phyloP scores from a whole-genome alignment of 176 grass and related monocot species.

The Oropetium thomaeum region DNA sequence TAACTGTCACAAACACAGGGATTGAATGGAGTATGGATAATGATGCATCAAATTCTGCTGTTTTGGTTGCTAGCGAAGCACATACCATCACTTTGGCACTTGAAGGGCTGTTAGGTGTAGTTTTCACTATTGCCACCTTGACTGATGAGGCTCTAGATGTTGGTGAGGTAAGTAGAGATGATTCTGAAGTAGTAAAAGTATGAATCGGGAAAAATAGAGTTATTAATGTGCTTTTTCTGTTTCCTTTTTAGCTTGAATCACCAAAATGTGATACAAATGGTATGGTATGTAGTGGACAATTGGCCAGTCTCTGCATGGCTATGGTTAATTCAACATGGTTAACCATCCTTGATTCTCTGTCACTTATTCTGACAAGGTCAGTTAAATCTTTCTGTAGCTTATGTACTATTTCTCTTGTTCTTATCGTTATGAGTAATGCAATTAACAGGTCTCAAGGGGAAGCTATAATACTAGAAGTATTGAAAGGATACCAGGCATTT shows the following conservation, averaged over 20 bases:
- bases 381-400: constrained; percentile 31
- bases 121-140: constrained; percentile 96
- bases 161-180: constrained; percentile 68
- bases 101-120: constrained; percentile 94
- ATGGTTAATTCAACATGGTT: constrained; percentile 97
- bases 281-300: constrained; percentile 66
- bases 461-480: constrained; percentile 99
- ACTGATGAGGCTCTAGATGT: constrained; percentile 91
- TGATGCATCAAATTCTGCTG: constrained; percentile 94
- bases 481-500: constrained; percentile 98
- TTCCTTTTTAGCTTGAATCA: constrained; percentile 72
- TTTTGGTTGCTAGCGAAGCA: constrained; percentile 97
- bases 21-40: constrained; percentile 99
- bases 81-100: constrained; percentile 95
- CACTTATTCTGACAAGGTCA: constrained; percentile 86
- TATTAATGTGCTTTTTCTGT: constrained; percentile 34
- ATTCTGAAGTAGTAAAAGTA: constrained; percentile 14
- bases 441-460: constrained; percentile 92
- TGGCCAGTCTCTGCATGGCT: constrained; percentile 65
- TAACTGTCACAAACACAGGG: constrained; percentile 44
- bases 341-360: constrained; percentile 96
- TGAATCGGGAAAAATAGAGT: constrained; percentile 4
- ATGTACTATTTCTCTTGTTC: constrained; percentile 18
- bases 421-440: constrained; percentile 37
- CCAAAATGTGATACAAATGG: constrained; percentile 75